Evolutionary conservation across 805 yeast species (phyloP).

Genomic region (Hanseniaspora guilliermondii): DNA sequence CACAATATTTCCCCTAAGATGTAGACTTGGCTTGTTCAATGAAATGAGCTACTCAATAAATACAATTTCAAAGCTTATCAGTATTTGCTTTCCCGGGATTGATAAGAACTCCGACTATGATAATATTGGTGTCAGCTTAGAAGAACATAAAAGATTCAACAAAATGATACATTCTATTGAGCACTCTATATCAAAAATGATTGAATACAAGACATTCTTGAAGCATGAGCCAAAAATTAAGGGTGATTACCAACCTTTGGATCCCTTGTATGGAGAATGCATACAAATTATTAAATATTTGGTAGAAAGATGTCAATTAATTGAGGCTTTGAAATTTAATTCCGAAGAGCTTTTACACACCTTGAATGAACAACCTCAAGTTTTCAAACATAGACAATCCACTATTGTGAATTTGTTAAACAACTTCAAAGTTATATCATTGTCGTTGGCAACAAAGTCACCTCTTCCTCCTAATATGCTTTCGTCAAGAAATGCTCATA

Average conservation of each 20-base stretch:
- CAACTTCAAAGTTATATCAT: conserved; percentile 34
- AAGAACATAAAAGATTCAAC: conserved; percentile 26
- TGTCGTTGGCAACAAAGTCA: conserved; percentile 25
- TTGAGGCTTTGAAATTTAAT: conserved; percentile 31
- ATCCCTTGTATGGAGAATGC: conserved; percentile 33
- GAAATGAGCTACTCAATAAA: conserved; percentile 34
- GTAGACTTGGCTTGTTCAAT: conserved; percentile 33
- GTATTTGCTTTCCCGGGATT: conserved; percentile 25
- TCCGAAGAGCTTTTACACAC: conserved; percentile 31
- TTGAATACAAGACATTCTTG: conserved; percentile 30
- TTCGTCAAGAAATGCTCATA: conserved; percentile 37
- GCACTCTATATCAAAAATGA: conserved; percentile 32
- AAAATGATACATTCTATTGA: conserved; percentile 30
- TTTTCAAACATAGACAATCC: conserved; percentile 11
- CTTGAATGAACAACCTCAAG: conserved; percentile 7
- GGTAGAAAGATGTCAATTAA: conserved; percentile 37
- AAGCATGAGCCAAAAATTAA: conserved; percentile 39
- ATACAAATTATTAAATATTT: conserved; percentile 36
- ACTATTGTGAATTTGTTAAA: conserved; percentile 30
- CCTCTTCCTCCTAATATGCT: conserved; percentile 43
- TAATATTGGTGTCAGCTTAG: conserved; percentile 23
- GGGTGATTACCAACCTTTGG: conserved; percentile 30
- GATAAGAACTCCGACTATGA: conserved; percentile 18
- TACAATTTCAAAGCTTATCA: conserved; percentile 30
- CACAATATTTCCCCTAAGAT: conserved; percentile 36